Base-by-base conservation (phyloP, 2,329 filamentous ascomycete genomes). In the Pseudogymnoascus sp. region DNA sequence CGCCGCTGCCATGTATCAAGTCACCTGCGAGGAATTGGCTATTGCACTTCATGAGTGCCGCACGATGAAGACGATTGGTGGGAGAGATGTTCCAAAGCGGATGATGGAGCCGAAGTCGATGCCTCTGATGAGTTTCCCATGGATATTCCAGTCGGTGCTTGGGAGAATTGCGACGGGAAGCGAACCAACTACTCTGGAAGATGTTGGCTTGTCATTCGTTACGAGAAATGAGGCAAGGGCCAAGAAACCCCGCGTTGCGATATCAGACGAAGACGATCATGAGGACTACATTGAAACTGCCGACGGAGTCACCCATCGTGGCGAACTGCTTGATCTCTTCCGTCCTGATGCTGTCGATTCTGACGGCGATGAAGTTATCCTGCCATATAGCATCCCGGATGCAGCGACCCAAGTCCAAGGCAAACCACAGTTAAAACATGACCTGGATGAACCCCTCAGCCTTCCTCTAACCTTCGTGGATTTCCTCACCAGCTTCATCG, bases 51-150 rank as follows among this genome's bases (percentile, higher is more conserved):
- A 77, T 18, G 82, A 85, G 68, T 77, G 77, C 37, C 72, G 73
- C 23, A 63, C 67, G 10, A 75, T 69, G 0, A 75, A 74, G 65
- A 69, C 74, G 2, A 74, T 74, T 5, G 78, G 73, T 14, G 77
- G 75, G 1, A 67, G 71, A 31, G 68, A 70, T n/a, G 69, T 77
- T 5, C 75, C 74, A 4, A 66, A 71, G 11, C 72, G 75, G 21
- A 72, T 71, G 18, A 75, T 76, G 70, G 76, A 74, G 10, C 70
- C 78, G 1, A 78, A 78, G 7, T 76, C 77, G 1, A 88, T 92
- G 80, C 93, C 94, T 0, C 78, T 97, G 7, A 94, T 97, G 69
- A 94, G 88, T 64, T 97, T 97, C 69, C 93, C 94, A 0, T 99
- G 94, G 94, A 78, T 97, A 1, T 96, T 97, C 67, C 80, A 86